Percentiles rank a stretch among this genome's conserved stretches.
phyloP scores from a whole-genome alignment of 331 rosid species.

The Malus hybrid region DNA sequence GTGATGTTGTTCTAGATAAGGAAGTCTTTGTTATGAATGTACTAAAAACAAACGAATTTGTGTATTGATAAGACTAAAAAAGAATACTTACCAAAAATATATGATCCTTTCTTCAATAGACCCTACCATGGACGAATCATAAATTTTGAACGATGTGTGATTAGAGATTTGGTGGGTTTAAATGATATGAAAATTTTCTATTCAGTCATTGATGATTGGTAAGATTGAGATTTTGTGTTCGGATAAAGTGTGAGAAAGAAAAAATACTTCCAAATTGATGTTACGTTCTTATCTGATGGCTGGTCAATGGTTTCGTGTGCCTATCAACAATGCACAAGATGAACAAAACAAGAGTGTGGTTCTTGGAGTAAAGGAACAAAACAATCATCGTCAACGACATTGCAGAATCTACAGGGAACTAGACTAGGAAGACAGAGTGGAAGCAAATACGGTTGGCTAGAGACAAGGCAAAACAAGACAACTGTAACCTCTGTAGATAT shows the following conservation, averaged over 20 bases:
- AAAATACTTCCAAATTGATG: background rate
- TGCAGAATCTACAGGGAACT: slow-evolving; percentile 7
- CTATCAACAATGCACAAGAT: background rate
- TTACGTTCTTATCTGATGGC: background rate
- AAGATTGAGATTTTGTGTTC: background rate
- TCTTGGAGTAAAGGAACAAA: background rate
- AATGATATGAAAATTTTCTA: background rate
- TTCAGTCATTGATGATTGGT: background rate
- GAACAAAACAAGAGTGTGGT: background rate
- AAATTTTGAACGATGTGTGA: background rate
- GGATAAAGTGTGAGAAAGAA: background rate
- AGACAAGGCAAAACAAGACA: background rate
- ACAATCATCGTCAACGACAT: background rate
- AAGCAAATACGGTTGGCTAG: background rate
- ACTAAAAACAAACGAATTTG: too few species aligned
- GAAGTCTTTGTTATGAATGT: too few species aligned
- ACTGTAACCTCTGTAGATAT: background rate
- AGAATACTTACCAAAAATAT: too few species aligned
- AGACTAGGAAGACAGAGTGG: background rate
- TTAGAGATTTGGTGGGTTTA: background rate
- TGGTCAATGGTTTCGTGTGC: background rate
- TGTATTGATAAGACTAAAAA: too few species aligned
- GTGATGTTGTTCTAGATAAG: too few species aligned
- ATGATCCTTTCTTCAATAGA: too few species aligned
- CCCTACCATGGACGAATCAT: background rate